Base-by-base conservation (phyloP, 2,329 filamentous ascomycete species). In the Epichloe sylvatica region DNA sequence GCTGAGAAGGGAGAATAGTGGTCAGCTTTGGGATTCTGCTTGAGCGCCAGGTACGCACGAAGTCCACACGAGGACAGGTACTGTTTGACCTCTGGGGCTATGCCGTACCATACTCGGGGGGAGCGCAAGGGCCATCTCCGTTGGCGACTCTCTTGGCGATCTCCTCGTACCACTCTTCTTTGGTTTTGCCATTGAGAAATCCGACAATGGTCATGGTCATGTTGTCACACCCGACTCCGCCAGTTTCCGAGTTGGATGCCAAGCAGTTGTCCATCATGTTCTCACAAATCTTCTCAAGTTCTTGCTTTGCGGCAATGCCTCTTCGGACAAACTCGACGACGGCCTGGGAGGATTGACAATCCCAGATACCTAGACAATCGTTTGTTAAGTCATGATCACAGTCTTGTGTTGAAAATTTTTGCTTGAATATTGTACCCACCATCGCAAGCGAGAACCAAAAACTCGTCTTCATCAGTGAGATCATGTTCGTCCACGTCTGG, bases 191-290 rank as follows among this genome's bases (percentile, higher is more conserved):
- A 62, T 86, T 81, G 58, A 98, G 78, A 64, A 98, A 81, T 57
- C 84, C 92, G 62, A 98, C 73, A 57, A 98, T 78, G 59, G 84
- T 74, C 85, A 98, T 97, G 58, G 92, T 98, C 92, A 98, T 98
- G 75, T 98, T 98, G 74, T 98, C 92, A 68, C 92, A 98, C 54
- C 92, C 92, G 54, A 98, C 91, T 55, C 92, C 92, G 49, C 92
- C 92, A 34, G 91, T 96, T 71, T 98, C 92, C 57, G 90, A 95
- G 77, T 94, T 97, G 53, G 90, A 94, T 39, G 92, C 90, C 56
- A 98, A 76, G 66, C 92, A 98, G 73, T 97, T 98, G 74, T 98
- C 91, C 92, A 98, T 98, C 88, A 98, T 95, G 73, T 98, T 98
- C 71, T 98, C 92, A 68, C 91, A 97, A 62, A 98, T 97, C 66